These are phyloP conservation scores for Ogataea siamensis DNA, from an alignment of 805 yeast genomes.

Conservation along the genomic window DNA sequence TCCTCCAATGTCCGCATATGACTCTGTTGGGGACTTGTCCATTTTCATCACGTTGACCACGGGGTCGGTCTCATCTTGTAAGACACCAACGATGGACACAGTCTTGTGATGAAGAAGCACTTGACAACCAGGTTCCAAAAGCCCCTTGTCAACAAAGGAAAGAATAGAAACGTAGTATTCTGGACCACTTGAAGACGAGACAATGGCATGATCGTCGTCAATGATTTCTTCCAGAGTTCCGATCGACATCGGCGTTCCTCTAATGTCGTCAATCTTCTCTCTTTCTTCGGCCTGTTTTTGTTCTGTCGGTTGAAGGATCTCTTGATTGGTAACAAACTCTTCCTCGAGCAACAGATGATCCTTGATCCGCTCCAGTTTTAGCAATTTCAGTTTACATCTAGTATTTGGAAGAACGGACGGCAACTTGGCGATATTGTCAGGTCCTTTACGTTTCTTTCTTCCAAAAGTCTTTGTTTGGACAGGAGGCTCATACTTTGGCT, in stretches of 20 bases:
- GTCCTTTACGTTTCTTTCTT: constrained; percentile 90
- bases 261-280: constrained; percentile 88
- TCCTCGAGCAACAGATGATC: constrained; percentile 94
- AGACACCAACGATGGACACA: constrained; percentile 95
- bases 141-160: constrained; percentile 94
- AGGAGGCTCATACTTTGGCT: constrained; percentile 98
- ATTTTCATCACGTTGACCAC: constrained; percentile 97
- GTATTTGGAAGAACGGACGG: constrained; percentile 91
- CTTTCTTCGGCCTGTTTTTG: constrained; percentile 96
- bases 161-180: constrained; percentile 95
- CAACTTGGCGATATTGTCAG: constrained; percentile 66
- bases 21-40: constrained; percentile 96
- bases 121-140: constrained; percentile 95
- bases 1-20: constrained; percentile 97
- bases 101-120: constrained; percentile 94
- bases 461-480: constrained; percentile 86
- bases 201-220: constrained; percentile 98
- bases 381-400: constrained; percentile 85
- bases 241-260: constrained; percentile 95
- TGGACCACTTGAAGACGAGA: constrained; percentile 92
- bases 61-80: constrained; percentile 97
- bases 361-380: constrained; percentile 93
- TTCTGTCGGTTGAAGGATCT: constrained; percentile 91
- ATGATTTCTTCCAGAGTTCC: constrained; percentile 96
- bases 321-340: constrained; percentile 93